These are phyloP conservation scores for Omphalea diandra DNA, from an alignment of 441 rosid species.

Conservation along the genomic window DNA sequence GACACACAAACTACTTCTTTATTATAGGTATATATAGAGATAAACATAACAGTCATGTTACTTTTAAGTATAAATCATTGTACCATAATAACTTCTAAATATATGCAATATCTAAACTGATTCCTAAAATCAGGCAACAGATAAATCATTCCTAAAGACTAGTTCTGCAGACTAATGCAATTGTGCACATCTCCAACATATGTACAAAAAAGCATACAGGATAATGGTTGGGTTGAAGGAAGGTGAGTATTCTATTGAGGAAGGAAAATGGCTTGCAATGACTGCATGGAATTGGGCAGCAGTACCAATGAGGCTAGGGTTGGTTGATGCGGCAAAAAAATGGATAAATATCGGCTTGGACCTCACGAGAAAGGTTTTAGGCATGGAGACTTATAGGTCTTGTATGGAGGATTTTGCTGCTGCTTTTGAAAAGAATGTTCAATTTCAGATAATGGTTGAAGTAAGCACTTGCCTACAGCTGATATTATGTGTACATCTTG, in stretches of 20 bases:
- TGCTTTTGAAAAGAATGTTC: slow-evolving; percentile 45
- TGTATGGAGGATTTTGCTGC: slow-evolving; percentile 79
- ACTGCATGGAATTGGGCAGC: slow-evolving; percentile 95
- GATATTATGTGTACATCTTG: slow-evolving; percentile 8
- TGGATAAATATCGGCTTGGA: slow-evolving; percentile 78
- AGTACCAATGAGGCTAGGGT: slow-evolving; percentile 66
- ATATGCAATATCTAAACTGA: too few relatives aligned
- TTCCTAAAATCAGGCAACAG: too few relatives aligned
- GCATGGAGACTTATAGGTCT: slow-evolving; percentile 74
- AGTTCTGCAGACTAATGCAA: too few relatives aligned
- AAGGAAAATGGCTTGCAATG: slow-evolving; percentile 92
- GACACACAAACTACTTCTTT: too few relatives aligned
- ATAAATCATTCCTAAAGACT: too few relatives aligned
- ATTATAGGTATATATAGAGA: too few relatives aligned
- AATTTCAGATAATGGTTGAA: slow-evolving; percentile 28
- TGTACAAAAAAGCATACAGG: slow-evolving; percentile 84
- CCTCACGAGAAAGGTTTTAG: slow-evolving; percentile 59
- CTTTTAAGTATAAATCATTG: too few relatives aligned
- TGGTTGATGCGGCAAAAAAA: slow-evolving; percentile 60
- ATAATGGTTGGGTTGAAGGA: slow-evolving; percentile 88
- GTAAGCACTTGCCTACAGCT: slow-evolving; percentile 6
- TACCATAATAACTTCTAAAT: too few relatives aligned
- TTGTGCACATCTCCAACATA: too few relatives aligned
- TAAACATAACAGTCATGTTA: too few relatives aligned
- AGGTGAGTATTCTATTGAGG: slow-evolving; percentile 83